phyloP scores from a whole-genome alignment of 768 basidiomycete species.

The Boletus sp. region DNA sequence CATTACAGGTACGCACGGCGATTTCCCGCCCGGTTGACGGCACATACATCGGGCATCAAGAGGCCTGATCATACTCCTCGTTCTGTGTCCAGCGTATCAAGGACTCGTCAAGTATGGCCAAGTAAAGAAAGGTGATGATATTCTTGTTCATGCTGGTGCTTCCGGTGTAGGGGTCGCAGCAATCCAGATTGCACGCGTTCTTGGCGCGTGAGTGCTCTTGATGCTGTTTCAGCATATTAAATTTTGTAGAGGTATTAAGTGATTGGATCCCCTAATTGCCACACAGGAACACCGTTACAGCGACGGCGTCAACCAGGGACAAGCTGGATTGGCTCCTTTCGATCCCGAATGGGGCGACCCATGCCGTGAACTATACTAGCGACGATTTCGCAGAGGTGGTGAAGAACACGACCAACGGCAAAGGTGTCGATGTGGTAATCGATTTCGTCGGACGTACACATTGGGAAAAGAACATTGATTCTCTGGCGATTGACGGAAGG shows the following conservation, averaged over 20 bases:
- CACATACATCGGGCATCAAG: constrained; percentile 1
- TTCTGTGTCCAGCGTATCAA: constrained; percentile 47
- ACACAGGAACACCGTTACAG: constrained; percentile 63
- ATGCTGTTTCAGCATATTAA: constrained; percentile 1
- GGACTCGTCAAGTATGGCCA: constrained; percentile 65
- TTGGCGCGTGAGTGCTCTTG: constrained; percentile 58
- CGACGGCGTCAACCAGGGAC: constrained; percentile 80
- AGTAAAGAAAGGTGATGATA: constrained; percentile 65
- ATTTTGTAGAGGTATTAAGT: neutral
- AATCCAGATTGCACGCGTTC: constrained; percentile 76
- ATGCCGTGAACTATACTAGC: constrained; percentile 81
- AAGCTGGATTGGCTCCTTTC: constrained; percentile 76
- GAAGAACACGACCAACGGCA: constrained; percentile 59
- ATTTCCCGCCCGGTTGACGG: constrained; percentile 4
- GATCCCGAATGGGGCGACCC: constrained; percentile 66
- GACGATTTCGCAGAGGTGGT: constrained; percentile 75
- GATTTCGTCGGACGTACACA: constrained; percentile 81
- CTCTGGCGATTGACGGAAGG: constrained; percentile 66
- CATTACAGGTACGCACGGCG: constrained; percentile 62
- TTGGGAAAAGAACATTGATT: constrained; percentile 69
- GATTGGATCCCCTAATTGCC: constrained; percentile 8
- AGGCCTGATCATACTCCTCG: constrained; percentile 1
- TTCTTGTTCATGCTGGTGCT: constrained; percentile 87
- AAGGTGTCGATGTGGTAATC: constrained; percentile 80
- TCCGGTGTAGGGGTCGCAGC: constrained; percentile 89